Base-by-base conservation (phyloP, 1,284 basidiomycete species). In the Pholiota adiposa region DNA sequence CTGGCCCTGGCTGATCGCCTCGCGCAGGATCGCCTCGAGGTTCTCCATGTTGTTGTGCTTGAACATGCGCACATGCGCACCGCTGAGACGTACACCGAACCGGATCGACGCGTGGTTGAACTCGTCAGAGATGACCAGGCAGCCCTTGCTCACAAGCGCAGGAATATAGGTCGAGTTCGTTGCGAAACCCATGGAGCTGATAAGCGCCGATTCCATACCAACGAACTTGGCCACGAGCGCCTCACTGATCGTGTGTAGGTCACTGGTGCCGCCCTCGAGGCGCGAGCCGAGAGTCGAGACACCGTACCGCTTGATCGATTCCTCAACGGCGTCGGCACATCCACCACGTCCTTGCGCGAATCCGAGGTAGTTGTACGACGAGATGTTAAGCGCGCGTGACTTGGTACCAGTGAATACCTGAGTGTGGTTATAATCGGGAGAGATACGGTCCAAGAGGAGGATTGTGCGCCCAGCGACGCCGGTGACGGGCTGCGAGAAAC, bases 331-430 rank as follows among this genome's bases (percentile, higher is more conserved):
- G 70, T 98, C 96, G 1, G 97, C 93, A 70, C 96, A 98, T 9
- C 92, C 93, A 27, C 97, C 97, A 14, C 88, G 86, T 25, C 92
- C 93, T 74, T 98, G 95, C 0, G 97, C 97, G 71, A 99, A 99
- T 4, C 97, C 97, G 68, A 99, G 93, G 73, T 99, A 99, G 79
- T 99, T 99, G 83, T 99, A 99, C 4, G 96, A 98, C 8, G 95
- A 97, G 67, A 98, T 90, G 76, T 99, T 99, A 69, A 99, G 88
- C 0, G 90, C 92, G 58, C 96, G 93, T 1, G 94, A 96, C 41
- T 85, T 86, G 0, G 81, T 85, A 63, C 96, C 97, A 0, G 93
- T 92, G 65, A 91, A 81, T 43, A 88, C 75, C 69, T 95, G 92
- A 6, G 89, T 90, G 70, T 85, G 81, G 77, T 94, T 93, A 79